Percentiles rank a stretch among this genome's conserved stretches.
Conservation (phyloP, 2,329 filamentous ascomycete species). For the Apiospora saccharicola region DNA sequence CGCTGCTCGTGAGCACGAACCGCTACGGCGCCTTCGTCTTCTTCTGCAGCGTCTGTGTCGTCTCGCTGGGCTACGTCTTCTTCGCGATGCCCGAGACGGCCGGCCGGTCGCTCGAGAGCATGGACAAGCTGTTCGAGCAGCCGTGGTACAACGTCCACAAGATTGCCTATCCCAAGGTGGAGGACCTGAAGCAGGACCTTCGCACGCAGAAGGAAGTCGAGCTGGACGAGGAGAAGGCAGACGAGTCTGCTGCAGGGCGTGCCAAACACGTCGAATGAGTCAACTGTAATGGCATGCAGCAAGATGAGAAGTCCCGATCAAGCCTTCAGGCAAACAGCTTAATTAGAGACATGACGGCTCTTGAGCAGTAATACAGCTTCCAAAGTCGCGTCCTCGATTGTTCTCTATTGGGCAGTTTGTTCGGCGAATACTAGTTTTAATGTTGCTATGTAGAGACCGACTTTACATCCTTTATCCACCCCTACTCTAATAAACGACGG, state of each 20-base stretch:
- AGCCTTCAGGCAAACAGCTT: not conserved
- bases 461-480: not conserved
- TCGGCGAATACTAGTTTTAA: not conserved
- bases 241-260: not conserved
- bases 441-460: not conserved
- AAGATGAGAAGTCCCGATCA: not conserved
- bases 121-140: constrained; percentile 40
- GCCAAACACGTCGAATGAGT: not conserved
- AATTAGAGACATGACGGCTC: too few relatives aligned
- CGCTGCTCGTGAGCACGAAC: constrained; percentile 41
- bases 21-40: constrained; percentile 43
- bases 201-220: not conserved
- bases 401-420: not conserved
- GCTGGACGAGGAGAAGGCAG: constrained; percentile 2
- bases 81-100: constrained; percentile 44
- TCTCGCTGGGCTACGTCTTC: constrained; percentile 42
- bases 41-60: constrained; percentile 38
- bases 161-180: constrained; percentile 39
- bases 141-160: constrained; percentile 42
- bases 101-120: constrained; percentile 40
- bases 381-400: too few relatives aligned
- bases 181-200: constrained; percentile 31
- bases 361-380: too few relatives aligned
- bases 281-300: not conserved
- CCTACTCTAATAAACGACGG: not conserved